Evolutionary conservation across 805 yeast species (phyloP), one percentile per base, ranked within the genome.

Genomic region (Sugiyamaella floridensis): DNA sequence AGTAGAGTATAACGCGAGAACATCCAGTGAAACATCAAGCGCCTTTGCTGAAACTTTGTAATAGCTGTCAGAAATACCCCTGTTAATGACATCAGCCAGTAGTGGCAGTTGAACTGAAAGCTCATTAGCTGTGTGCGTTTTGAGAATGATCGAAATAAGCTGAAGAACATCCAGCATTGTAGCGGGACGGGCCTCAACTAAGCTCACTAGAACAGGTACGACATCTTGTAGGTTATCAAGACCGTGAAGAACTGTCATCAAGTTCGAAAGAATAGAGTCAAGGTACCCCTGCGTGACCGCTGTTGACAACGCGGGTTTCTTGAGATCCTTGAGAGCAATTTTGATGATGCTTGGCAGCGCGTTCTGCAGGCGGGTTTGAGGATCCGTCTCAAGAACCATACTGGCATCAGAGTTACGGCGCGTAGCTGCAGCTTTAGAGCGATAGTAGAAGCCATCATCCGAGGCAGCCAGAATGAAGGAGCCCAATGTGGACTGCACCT

Each of bases 401-500:
- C 56, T 67, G 52, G 45, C 60, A 50, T 46, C 63, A 18, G 54
- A 63, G 48, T 58, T 62, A 56, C 70, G 49, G 51, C 69, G 28
- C 0, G 40, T 29, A 11, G 37, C 45, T 7, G 19, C 40, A 9
- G 42, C 29, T 26, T 61, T 66, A 7, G 61, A 49, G 7, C 54
- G 63, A 45, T 69, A 66, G 6, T 60, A 59, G 67, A 76, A 72
- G 26, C 75, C 70, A 11, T 71, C 71, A 58, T 74, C 78, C 2
- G 79, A 53, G 1, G 70, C 64, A 40, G 63, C 63, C 14, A 46
- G 52, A 47, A 80, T 70, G 5, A 81, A 65, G 1, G 61, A 59
- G 4, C 73, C 71, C 40, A 81, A 57, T 1, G 83, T 66, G 15
- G 68, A 69, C 37, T 83, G 63, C 1, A 78, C 69, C 53, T 79